These are phyloP conservation scores for Nannochloropsis granulata DNA, from an alignment of 108 stramenopile species.

Conservation along the genomic window DNA sequence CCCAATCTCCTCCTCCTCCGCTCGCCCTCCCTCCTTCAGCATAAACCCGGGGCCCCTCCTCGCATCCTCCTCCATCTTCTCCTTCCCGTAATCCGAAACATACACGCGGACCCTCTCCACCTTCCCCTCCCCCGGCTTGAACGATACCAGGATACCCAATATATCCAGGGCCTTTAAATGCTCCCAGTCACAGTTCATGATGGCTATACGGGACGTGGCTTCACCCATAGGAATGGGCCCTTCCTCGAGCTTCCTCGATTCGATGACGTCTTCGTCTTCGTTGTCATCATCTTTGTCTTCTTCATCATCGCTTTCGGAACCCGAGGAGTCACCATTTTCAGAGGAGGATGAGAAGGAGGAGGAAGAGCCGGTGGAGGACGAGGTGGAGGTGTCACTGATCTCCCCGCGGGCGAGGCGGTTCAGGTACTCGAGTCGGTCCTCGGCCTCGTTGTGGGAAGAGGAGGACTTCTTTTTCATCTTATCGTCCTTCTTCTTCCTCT, in stretches of 20 bases:
- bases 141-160: slow-evolving; percentile 63
- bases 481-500: not conserved
- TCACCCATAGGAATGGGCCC: not conserved
- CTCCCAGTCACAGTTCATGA: slow-evolving; percentile 77
- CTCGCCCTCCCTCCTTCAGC: slow-evolving; percentile 43
- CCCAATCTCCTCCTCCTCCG: slow-evolving; percentile 7
- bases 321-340: slow-evolving; percentile 31
- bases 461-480: not conserved
- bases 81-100: slow-evolving; percentile 52
- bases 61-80: slow-evolving; percentile 70
- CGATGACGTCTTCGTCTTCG: slow-evolving; percentile 35
- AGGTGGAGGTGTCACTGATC: slow-evolving; percentile 49
- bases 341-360: slow-evolving; percentile 29
- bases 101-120: slow-evolving; percentile 60
- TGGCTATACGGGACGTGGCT: slow-evolving; percentile 43
- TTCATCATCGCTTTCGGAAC: slow-evolving; percentile 9
- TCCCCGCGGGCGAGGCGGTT: slow-evolving; percentile 81
- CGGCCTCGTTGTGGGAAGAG: not conserved
- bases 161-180: slow-evolving; percentile 72
- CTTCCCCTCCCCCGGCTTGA: slow-evolving; percentile 42
- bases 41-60: slow-evolving; percentile 49
- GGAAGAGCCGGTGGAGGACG: slow-evolving; percentile 14
- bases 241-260: not conserved
- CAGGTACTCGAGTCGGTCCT: slow-evolving; percentile 72
- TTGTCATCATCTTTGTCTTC: slow-evolving; percentile 31